Conservation (phyloP, 805 yeast species). For the Yarrowia deformans region DNA sequence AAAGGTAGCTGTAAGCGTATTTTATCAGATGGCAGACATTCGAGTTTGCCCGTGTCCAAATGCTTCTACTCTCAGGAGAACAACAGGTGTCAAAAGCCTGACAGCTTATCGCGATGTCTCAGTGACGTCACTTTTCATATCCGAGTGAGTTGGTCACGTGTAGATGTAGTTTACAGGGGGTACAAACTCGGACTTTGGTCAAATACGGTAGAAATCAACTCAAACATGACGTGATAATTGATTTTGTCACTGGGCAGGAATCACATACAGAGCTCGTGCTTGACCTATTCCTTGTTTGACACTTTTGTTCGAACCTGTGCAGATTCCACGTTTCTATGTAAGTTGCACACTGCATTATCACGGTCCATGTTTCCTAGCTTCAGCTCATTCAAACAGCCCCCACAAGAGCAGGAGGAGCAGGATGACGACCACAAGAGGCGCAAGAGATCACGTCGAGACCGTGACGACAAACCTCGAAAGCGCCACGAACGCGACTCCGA, state of each 20-base stretch:
- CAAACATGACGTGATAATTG: neutral
- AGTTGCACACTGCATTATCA: constrained; percentile 14
- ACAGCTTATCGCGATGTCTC: neutral
- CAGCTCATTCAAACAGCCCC: constrained; percentile 25
- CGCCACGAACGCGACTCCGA: constrained; percentile 6
- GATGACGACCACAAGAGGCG: neutral
- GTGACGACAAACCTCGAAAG: constrained; percentile 11
- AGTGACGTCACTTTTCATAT: constrained; percentile 1
- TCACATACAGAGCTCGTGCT: no score
- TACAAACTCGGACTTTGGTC: neutral
- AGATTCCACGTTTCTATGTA: no score
- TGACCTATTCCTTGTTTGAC: no score
- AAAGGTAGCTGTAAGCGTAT: neutral
- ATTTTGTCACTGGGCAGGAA: no score
- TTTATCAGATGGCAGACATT: neutral
- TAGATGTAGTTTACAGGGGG: neutral
- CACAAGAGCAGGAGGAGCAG: constrained; percentile 2
- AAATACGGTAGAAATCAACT: neutral
- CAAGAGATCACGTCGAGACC: constrained; percentile 5
- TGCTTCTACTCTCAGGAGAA: no score
- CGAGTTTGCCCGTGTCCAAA: neutral
- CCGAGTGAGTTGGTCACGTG: neutral
- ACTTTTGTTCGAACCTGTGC: no score
- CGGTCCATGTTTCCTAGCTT: constrained; percentile 33
- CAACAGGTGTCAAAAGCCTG: no score